phyloP scores from a whole-genome alignment of 768 basidiomycete species.

The Sporobolomyces pararoseus region DNA sequence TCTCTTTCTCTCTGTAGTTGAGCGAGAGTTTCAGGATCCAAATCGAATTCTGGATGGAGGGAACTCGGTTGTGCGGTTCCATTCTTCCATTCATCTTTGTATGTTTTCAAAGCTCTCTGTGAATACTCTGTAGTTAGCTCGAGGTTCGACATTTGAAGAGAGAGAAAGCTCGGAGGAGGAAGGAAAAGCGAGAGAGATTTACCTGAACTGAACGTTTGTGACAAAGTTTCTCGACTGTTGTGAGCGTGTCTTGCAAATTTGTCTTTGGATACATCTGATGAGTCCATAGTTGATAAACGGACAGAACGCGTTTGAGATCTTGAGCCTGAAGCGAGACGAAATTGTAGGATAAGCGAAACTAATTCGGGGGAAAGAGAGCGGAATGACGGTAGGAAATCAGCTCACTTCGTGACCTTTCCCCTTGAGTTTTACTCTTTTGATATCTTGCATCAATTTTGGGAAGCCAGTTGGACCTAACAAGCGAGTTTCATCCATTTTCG shows the following conservation, averaged over 20 bases:
- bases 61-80: conserved; percentile 47
- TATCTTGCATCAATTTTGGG: conserved; percentile 68
- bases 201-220: conserved; percentile 83
- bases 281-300: conserved; percentile 89
- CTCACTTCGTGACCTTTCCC: conserved; percentile 97
- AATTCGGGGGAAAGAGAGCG: background rate
- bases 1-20: conserved; percentile 40
- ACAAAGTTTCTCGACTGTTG: conserved; percentile 80
- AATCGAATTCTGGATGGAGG: background rate
- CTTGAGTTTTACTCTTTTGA: conserved; percentile 71
- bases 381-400: background rate
- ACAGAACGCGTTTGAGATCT: conserved; percentile 75
- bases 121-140: background rate
- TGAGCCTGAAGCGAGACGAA: conserved; percentile 55
- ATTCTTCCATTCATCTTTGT: conserved; percentile 48
- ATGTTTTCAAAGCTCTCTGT: conserved; percentile 30
- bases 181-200: too few relatives aligned
- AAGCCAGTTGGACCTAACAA: conserved; percentile 73
- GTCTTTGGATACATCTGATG: conserved; percentile 87
- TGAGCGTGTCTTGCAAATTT: conserved; percentile 79
- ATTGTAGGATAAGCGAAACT: too few relatives aligned
- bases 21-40: conserved; percentile 53
- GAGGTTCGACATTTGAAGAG: background rate
- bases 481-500: conserved; percentile 62
- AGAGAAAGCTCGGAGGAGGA: background rate